Base-by-base conservation (phyloP, 495 filamentous ascomycete genomes). In the Penicillium chermesinum region DNA sequence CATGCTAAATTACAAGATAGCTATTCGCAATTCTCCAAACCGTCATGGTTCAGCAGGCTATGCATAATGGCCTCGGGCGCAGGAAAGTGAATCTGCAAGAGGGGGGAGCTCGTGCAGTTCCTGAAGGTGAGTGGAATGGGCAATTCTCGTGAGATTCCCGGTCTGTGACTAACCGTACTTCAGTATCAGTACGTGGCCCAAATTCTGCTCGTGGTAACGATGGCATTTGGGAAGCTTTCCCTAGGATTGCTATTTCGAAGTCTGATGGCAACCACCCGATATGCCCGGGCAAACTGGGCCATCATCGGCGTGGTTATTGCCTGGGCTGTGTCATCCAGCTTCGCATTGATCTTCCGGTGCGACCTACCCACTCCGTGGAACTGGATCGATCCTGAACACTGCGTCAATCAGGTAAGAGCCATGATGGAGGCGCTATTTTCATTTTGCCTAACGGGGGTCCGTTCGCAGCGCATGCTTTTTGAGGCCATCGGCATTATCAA, bases 131-230 rank as follows among this genome's bases (percentile, higher is more conserved):
- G 37, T 7, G 19, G 7, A 21, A 30, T 14, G 6, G 12, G 5
- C 4, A 16, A 16, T 39, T 10, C 21, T 39, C 13, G 2, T 19
- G 8, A 5, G 19, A 15, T 40, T 40, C 9, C 20, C n/a, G n/a
- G n/a, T n/a, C n/a, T n/a, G n/a, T n/a, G n/a, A n/a, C n/a, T n/a
- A n/a, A n/a, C n/a, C n/a, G n/a, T 18, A 12, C 6, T 25, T 15
- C 25, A 64, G 61, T 62, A 64, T 38, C 51, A 57, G 49, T 62
- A 64, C 49, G 55, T 44, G 1, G 55, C 61, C n/a, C 61, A 64
- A 18, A 57, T 64, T n/a, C 43, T 64, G 2, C 48, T 62, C 25
- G 43, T 64, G 9, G 37, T 44, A 8, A 52, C 58, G 2, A 55
- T 62, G 19, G 48, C 61, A 3, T 38, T 57, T 5, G 55, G 52